A percentile compares a stretch with the other conserved stretches of the same genome.
phyloP scores from a whole-genome alignment of 768 basidiomycete species.

The Scleroderma citrinum region DNA sequence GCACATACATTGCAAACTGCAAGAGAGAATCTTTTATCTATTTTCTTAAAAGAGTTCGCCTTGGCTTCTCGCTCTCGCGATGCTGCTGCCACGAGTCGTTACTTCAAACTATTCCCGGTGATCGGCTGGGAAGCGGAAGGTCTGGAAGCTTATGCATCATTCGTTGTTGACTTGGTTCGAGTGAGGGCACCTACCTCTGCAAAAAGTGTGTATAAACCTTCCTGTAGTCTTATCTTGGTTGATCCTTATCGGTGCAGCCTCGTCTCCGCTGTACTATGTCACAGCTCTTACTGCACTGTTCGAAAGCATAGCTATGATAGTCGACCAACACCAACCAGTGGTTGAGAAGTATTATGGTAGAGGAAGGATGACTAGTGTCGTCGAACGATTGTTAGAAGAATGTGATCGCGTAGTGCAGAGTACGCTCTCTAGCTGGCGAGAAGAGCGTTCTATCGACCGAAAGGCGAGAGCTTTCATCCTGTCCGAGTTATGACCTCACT shows the following conservation, averaged over 20 bases:
- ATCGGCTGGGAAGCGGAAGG: slow-evolving; percentile 94
- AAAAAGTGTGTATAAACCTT: slow-evolving; percentile 52
- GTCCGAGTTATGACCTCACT: slow-evolving; percentile 1
- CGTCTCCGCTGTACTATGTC: slow-evolving; percentile 89
- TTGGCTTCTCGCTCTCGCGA: slow-evolving; percentile 77
- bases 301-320: slow-evolving; percentile 91
- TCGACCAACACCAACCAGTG: slow-evolving; percentile 95
- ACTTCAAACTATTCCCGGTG: slow-evolving; percentile 94
- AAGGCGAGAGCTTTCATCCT: slow-evolving; percentile 43
- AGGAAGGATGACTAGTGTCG: slow-evolving; percentile 80
- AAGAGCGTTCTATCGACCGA: slow-evolving; percentile 77
- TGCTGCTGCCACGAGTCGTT: slow-evolving; percentile 82
- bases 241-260: slow-evolving; percentile 45
- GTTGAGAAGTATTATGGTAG: slow-evolving; percentile 97
- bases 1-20: slow-evolving; percentile 73
- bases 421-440: slow-evolving; percentile 82
- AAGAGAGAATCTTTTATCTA: slow-evolving; percentile 64
- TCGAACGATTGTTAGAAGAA: slow-evolving; percentile 72
- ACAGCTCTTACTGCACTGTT: slow-evolving; percentile 86
- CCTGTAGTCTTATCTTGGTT: slow-evolving; percentile 9
- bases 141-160: slow-evolving; percentile 84
- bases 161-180: slow-evolving; percentile 87
- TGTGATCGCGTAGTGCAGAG: slow-evolving; percentile 78
- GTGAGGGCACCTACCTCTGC: slow-evolving; percentile 70
- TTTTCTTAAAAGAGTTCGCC: slow-evolving; percentile 78